These are phyloP conservation scores for Phytophthora pini DNA, from an alignment of 352 stramenopile species.

Conservation along the genomic window DNA sequence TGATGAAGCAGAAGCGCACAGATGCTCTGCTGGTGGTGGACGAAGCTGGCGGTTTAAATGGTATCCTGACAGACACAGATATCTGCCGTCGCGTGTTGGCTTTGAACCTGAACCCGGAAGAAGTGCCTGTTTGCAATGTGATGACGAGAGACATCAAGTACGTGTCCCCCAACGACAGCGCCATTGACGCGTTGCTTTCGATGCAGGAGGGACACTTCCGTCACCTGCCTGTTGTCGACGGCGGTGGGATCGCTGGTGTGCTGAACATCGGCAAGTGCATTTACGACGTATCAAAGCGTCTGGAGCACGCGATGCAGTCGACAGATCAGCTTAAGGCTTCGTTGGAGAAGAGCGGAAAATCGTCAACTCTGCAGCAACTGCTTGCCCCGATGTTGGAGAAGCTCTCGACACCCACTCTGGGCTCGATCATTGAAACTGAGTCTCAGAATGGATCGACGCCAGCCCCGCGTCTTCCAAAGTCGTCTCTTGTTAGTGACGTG, in stretches of 20 bases:
- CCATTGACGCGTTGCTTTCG: slow-evolving; percentile 96
- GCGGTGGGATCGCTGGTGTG: slow-evolving; percentile 91
- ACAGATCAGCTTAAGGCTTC: slow-evolving; percentile 87
- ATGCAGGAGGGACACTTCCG: slow-evolving; percentile 98
- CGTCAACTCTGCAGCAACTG: slow-evolving; percentile 79
- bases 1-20: slow-evolving; percentile 93
- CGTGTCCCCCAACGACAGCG: slow-evolving; percentile 93
- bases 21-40: slow-evolving; percentile 95
- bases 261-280: slow-evolving; percentile 99
- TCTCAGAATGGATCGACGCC: slow-evolving; percentile 42
- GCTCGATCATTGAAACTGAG: slow-evolving; percentile 88
- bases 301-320: slow-evolving; percentile 92
- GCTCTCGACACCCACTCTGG: slow-evolving; percentile 77
- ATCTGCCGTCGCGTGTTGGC: slow-evolving; percentile 94
- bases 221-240: slow-evolving; percentile 95
- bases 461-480: slow-evolving; percentile 85
- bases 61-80: slow-evolving; percentile 97
- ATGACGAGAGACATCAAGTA: slow-evolving; percentile 98
- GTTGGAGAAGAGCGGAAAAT: slow-evolving; percentile 75
- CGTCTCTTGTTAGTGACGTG: slow-evolving; percentile 82
- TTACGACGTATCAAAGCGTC: slow-evolving; percentile 97
- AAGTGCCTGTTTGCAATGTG: slow-evolving; percentile 81
- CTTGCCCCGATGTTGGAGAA: slow-evolving; percentile 87
- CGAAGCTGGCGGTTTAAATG: slow-evolving; percentile 82
- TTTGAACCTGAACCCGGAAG: slow-evolving; percentile 76